Base-by-base conservation (phyloP, 2,329 filamentous ascomycete species). In the Trichoderma endophyticum region DNA sequence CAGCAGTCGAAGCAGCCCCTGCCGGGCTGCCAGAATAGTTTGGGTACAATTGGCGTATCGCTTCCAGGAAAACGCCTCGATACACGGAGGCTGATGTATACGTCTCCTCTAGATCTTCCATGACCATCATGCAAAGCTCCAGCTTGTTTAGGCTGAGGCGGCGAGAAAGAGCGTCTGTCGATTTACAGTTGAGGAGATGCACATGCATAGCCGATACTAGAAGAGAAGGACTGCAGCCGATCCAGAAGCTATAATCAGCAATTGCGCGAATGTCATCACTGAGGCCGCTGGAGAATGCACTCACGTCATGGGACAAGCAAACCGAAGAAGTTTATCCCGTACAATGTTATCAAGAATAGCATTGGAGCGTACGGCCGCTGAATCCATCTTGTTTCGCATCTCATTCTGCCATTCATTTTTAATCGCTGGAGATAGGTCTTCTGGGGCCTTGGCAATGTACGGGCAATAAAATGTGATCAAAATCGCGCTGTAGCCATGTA, bases 291-390 rank as follows among this genome's bases (percentile, higher is more conserved):
- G 18, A 51, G 21, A 65, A 36, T 9, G 15, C 26, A 68, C 65
- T 60, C 56, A 68, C 65, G 65, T 68, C 65, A 68, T 68, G 11
- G 65, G 65, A 11, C 65, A 51, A 7, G 62, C 28, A 54, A 34
- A 65, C 2, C 26, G 62, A 30, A 65, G 62, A 9, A 65, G 62
- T 3, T 65, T 65, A 3, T 65, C 62, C 11, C 62, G 62, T 3
- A 65, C 62, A 2, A 65, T 65, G n/a, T 65, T 65, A 24, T 65
- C 62, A 9, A 65, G 43, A 14, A 65, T 30, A 9, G 62, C 39
- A 14, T 65, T 65, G 4, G 39, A 65, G 24, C 62, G 62, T 6
- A 65, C 39, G 54, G 62, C 62, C 11, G 62, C 62, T 11, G 62
- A 54, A n/a, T 65, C 62, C 39, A 65, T 65, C 15, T 68, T 60